These are phyloP conservation scores for Boletus rubropictus DNA, from an alignment of 768 basidiomycete species.

Conservation along the genomic window DNA sequence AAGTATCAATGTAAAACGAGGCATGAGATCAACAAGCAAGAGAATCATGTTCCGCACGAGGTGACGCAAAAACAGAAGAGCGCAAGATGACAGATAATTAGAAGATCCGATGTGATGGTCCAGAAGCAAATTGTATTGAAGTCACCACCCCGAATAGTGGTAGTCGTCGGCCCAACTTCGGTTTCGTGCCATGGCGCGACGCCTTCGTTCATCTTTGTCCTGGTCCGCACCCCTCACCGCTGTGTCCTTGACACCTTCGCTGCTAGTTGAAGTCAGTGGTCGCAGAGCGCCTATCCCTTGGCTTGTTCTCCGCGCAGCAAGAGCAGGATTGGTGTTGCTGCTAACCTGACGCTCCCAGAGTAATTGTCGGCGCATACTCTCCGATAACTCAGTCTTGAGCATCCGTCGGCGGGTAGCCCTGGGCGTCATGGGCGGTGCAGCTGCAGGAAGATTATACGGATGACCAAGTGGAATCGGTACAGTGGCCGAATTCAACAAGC, in stretches of 20 bases:
- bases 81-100: slow-evolving; percentile 23
- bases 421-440: slow-evolving; percentile 68
- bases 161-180: slow-evolving; percentile 67
- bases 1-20: slow-evolving; percentile 7
- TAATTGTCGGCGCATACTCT: slow-evolving; percentile 74
- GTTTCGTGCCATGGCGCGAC: slow-evolving; percentile 50
- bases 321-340: slow-evolving; percentile 41
- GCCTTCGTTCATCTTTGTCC: slow-evolving; percentile 38
- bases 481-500: slow-evolving; percentile 28
- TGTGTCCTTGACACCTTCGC: slow-evolving; percentile 12
- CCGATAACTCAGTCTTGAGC: slow-evolving; percentile 80
- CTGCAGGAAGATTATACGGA: slow-evolving; percentile 70
- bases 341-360: slow-evolving; percentile 76
- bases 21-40: slow-evolving; percentile 13
- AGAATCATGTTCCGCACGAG: slow-evolving; percentile 21
- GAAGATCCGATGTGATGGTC: slow-evolving; percentile 15
- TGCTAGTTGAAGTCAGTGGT: slow-evolving; percentile 31
- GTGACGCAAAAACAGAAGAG: slow-evolving; percentile 15
- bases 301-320: slow-evolving; percentile 26
- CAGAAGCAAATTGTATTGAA: neutral
- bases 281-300: slow-evolving; percentile 29
- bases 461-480: slow-evolving; percentile 56
- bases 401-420: slow-evolving; percentile 80
- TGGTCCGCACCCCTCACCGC: slow-evolving; percentile 18
- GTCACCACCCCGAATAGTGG: slow-evolving; percentile 60